Conservation (phyloP, 202 grass and related monocot species). For the Brachypodium distachyon region DNA sequence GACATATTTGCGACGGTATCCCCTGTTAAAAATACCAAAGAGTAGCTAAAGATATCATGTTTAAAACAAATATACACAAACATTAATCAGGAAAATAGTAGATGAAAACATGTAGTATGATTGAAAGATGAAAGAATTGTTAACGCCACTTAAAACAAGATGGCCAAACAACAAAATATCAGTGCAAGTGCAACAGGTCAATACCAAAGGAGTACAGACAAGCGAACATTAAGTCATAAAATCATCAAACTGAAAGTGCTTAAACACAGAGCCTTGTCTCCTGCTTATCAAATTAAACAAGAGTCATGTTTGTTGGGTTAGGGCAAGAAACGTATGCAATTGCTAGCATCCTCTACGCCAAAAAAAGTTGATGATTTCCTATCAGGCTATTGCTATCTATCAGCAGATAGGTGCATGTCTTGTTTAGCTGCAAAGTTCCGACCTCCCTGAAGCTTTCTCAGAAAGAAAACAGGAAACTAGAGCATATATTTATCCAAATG, state of each 20-base stretch:
- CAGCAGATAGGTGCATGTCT: background rate
- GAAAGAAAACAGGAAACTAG: background rate
- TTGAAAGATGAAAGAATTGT: background rate
- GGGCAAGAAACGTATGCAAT: slow-evolving; percentile 5
- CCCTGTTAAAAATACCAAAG: slow-evolving; percentile 42
- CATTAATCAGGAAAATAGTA: slow-evolving; percentile 8
- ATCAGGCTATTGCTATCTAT: slow-evolving; percentile 9
- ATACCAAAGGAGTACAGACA: background rate
- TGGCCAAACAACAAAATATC: background rate
- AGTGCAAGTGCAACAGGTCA: slow-evolving; percentile 10
- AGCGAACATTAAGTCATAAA: background rate
- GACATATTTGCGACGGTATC: slow-evolving; percentile 51
- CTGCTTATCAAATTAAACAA: background rate
- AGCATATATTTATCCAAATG: background rate
- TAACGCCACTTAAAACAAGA: slow-evolving; percentile 5
- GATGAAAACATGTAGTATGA: background rate
- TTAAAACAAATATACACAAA: background rate
- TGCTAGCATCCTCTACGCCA: background rate
- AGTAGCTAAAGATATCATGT: slow-evolving; percentile 9
- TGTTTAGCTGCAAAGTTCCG: background rate
- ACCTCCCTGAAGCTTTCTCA: slow-evolving; percentile 10
- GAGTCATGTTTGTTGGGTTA: background rate
- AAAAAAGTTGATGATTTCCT: slow-evolving; percentile 7
- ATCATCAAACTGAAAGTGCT: slow-evolving; percentile 1
- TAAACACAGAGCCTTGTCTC: background rate